Percentiles rank a stretch among this genome's conserved stretches.
These are phyloP conservation scores for Chytriomyces hyalinus DNA, from an alignment of 192 early-diverging fungal genomes.

Conservation along the genomic window DNA sequence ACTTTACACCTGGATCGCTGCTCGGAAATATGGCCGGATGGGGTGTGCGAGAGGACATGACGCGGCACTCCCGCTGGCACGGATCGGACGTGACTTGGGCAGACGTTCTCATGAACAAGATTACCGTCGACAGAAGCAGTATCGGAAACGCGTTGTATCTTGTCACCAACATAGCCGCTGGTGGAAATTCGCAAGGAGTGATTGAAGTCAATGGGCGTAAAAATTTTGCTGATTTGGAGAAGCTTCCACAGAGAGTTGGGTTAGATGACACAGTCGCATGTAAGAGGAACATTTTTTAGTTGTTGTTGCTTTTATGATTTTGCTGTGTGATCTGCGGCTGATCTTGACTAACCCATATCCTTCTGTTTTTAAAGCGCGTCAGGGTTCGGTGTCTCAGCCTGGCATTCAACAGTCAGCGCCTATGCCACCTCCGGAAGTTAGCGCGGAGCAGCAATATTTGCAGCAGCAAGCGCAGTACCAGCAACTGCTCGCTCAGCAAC, in stretches of 20 bases:
- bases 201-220: conserved; percentile 48
- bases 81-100: conserved; percentile 60
- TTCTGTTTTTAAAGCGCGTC: conserved; percentile 9
- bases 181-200: conserved; percentile 34
- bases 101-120: conserved; percentile 59
- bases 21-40: conserved; percentile 53
- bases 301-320: not conserved
- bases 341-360: not conserved
- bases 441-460: conserved; percentile 17
- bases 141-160: conserved; percentile 64
- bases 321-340: not conserved
- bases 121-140: conserved; percentile 57
- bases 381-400: conserved; percentile 40
- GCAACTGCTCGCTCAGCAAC: conserved; percentile 49
- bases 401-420: conserved; percentile 47
- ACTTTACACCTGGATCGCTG: conserved; percentile 53
- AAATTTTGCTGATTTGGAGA: conserved; percentile 54
- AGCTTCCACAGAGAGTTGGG: conserved; percentile 26
- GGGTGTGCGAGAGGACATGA: conserved; percentile 56
- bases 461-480: conserved; percentile 39
- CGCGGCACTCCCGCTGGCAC: conserved; percentile 57
- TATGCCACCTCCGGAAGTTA: conserved; percentile 41
- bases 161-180: conserved; percentile 55
- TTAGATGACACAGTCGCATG: conserved; percentile 17
- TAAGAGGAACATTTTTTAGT: not conserved